Evolutionary conservation across 176 grass and related monocot species (phyloP).

Genomic region (Raddia guianensis): DNA sequence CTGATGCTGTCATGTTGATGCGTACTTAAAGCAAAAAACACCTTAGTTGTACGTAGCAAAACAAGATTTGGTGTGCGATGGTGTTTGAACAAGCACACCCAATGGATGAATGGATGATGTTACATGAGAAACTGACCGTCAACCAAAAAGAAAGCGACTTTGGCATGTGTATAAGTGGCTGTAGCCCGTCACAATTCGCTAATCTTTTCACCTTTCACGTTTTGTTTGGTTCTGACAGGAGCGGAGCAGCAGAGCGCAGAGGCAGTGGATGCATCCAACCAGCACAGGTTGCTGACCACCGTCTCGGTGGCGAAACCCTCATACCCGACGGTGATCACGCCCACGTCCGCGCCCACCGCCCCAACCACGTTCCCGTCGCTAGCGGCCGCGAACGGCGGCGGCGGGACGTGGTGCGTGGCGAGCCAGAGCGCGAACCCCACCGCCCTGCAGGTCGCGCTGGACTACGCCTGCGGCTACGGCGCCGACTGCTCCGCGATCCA

Average conservation of each 20-base stretch:
- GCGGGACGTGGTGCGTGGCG: slow-evolving; percentile 84
- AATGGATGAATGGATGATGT: background rate
- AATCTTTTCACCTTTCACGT: slow-evolving; percentile 24
- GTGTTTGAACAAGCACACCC: background rate
- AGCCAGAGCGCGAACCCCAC: slow-evolving; percentile 55
- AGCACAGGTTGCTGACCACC: slow-evolving; percentile 47
- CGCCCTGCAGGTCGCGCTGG: slow-evolving; percentile 76
- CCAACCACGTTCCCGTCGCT: slow-evolving; percentile 31
- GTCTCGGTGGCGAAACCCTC: slow-evolving; percentile 63
- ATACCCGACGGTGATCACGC: slow-evolving; percentile 51
- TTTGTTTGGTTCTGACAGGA: slow-evolving; percentile 21
- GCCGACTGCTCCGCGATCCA: slow-evolving; percentile 76
- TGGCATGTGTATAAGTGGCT: background rate
- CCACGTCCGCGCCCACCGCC: slow-evolving; percentile 33
- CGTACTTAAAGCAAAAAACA: slow-evolving; percentile 5
- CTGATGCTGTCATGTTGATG: background rate
- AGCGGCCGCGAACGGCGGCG: slow-evolving; percentile 16
- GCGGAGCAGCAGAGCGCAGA: slow-evolving; percentile 15
- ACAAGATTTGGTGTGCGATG: background rate
- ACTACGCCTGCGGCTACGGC: slow-evolving; percentile 80
- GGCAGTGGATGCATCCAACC: slow-evolving; percentile 16
- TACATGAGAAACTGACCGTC: background rate
- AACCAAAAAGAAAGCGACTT: background rate
- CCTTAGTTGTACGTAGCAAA: background rate
- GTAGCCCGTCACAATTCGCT: background rate